Percentiles rank a stretch among this genome's conserved stretches.
phyloP scores from a whole-genome alignment of 257 asterid genomes.

The Forsythia viridissima region DNA sequence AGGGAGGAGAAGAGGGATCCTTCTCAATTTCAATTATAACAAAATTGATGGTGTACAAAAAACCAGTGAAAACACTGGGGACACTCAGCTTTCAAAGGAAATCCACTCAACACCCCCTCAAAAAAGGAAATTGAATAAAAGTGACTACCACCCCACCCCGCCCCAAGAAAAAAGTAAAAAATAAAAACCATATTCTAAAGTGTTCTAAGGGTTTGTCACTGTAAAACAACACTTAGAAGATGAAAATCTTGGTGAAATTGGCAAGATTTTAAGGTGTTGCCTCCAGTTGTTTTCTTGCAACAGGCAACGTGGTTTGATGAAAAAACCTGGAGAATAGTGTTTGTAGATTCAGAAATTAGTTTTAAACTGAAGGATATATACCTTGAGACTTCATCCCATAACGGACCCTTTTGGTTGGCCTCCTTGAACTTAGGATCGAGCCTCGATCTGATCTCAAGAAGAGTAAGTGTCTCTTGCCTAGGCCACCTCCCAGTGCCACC shows the following conservation, averaged over 20 bases:
- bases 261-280: neutral
- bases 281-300: too few relatives aligned
- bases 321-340: too few relatives aligned
- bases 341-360: neutral
- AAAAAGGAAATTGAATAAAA: neutral
- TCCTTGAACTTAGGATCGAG: slow-evolving; percentile 91
- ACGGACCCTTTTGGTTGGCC: slow-evolving; percentile 91
- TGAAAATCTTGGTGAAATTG: neutral
- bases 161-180: too few relatives aligned
- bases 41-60: neutral
- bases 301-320: too few relatives aligned
- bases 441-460: slow-evolving; percentile 90
- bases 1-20: neutral
- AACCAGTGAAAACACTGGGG: neutral
- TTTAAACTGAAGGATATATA: slow-evolving; percentile 18
- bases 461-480: slow-evolving; percentile 92
- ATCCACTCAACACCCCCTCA: neutral
- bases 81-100: neutral
- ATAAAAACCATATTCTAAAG: neutral
- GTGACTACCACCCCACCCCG: neutral
- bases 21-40: neutral
- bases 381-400: slow-evolving; percentile 99
- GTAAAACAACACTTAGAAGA: neutral
- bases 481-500: slow-evolving; percentile 93
- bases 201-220: neutral